Base-by-base conservation (phyloP, 106 monocot genomes). In the Allium sativum region DNA sequence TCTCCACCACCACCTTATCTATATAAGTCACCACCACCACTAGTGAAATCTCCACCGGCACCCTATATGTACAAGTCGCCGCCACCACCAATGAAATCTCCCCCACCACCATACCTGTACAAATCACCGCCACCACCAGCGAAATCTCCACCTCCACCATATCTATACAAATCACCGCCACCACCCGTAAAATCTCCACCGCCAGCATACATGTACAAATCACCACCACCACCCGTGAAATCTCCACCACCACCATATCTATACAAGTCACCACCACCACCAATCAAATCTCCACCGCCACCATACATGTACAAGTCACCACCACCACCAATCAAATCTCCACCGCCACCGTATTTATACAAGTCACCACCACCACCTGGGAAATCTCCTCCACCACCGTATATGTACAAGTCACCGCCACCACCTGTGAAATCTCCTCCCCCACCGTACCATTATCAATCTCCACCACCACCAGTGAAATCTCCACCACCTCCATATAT, bases 351-450 rank as follows among this genome's bases (percentile, higher is more conserved):
- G 0, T 78, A 78, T 52, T 10, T 52, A 7, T 72, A 77, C 63
- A 68, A 63, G 1, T 78, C 78, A 0, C 78, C 77, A 15, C 72
- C 72, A 1, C 77, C 72, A 18, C 67, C 77, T 7, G 11, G 51
- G 0, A 10, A 18, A 0, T 68, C 68, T 0, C 48, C 48, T 6
- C 53, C 67, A 1, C 71, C 63, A n/a, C 53, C 66, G 3, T 62
- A 62, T 52, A 8, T 31, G 7, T 52, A 59, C 0, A 42, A 16
- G 6, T 68, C 77, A 1, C 77, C 72, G 0, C 70, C 76, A 2
- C 70, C 76, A 5, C 65, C 48, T 5, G 14, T 16, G 0, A 22
- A n/a, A 52, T 52, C 59, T 10, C 57, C 57, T 41, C 59, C 73
- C 4, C 52, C 66, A 8, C 75, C 77, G 0, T 72, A 78, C 7